phyloP scores from a whole-genome alignment of 2,329 filamentous ascomycete genomes.

The Stagonosporopsis rhizophila region DNA sequence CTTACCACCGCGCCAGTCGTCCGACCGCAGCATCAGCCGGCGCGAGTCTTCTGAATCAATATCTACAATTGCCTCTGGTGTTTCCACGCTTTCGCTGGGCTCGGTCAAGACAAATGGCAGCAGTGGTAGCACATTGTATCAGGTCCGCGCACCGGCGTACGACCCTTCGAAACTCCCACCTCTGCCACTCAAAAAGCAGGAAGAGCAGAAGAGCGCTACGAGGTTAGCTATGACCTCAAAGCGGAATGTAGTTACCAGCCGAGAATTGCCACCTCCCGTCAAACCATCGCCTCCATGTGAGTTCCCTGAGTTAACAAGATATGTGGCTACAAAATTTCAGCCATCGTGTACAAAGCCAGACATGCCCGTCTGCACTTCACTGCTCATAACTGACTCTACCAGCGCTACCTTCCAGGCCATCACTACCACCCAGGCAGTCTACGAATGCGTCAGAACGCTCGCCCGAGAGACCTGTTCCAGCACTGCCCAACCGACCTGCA shows the following conservation, averaged over 20 bases:
- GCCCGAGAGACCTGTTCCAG: slow-evolving; percentile 23
- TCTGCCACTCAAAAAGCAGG: slow-evolving; percentile 59
- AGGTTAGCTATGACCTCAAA: slow-evolving; percentile 49
- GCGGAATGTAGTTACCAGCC: slow-evolving; percentile 33
- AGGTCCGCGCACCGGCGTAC: slow-evolving; percentile 63
- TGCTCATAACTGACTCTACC: slow-evolving; percentile 2
- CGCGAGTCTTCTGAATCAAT: slow-evolving; percentile 57
- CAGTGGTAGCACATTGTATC: slow-evolving; percentile 44
- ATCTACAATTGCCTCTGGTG: slow-evolving; percentile 57
- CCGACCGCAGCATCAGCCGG: slow-evolving; percentile 46
- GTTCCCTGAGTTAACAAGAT: neutral
- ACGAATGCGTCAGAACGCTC: slow-evolving; percentile 16
- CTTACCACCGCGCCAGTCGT: slow-evolving; percentile 54
- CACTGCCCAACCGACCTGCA: slow-evolving; percentile 24
- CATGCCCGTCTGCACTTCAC: neutral
- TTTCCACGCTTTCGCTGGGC: slow-evolving; percentile 58
- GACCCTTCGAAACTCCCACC: slow-evolving; percentile 62
- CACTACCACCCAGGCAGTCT: slow-evolving; percentile 30
- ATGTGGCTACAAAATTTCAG: neutral
- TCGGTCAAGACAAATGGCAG: slow-evolving; percentile 54
- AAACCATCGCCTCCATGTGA: slow-evolving; percentile 37
- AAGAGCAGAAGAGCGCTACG: slow-evolving; percentile 49
- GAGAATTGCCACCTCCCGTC: slow-evolving; percentile 37
- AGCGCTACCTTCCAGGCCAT: slow-evolving; percentile 31
- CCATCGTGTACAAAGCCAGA: neutral